phyloP scores from a whole-genome alignment of 2,329 filamentous ascomycete genomes.

The Paraphoma sp. region DNA sequence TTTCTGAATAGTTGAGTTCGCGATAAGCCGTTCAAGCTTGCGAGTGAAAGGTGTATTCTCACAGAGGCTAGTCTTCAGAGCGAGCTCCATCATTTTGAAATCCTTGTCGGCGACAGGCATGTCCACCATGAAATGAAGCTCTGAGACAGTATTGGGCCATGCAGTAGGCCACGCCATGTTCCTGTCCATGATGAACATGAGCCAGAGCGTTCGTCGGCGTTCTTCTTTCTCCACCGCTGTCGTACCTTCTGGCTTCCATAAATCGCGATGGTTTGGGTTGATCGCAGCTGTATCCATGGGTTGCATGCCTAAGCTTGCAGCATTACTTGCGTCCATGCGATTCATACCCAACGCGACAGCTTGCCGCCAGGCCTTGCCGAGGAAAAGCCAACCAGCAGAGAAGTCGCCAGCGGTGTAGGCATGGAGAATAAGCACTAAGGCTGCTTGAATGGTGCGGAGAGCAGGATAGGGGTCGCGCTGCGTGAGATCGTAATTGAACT shows the following conservation, averaged over 20 bases:
- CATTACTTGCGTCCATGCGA: slow-evolving; percentile 28
- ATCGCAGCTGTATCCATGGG: not conserved
- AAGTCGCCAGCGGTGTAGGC: slow-evolving; percentile 35
- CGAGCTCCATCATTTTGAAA: slow-evolving; percentile 28
- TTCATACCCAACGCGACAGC: slow-evolving; percentile 36
- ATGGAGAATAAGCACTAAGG: slow-evolving; percentile 29
- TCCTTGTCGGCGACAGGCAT: slow-evolving; percentile 29
- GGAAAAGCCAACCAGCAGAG: slow-evolving; percentile 34
- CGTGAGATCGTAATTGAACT: slow-evolving; percentile 34
- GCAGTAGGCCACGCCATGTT: slow-evolving; percentile 31
- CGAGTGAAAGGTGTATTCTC: slow-evolving; percentile 27
- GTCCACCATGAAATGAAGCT: slow-evolving; percentile 40
- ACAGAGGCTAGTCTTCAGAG: not conserved
- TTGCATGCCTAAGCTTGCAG: not conserved
- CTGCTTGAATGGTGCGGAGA: slow-evolving; percentile 36
- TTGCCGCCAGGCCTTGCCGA: slow-evolving; percentile 44
- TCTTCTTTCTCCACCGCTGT: slow-evolving; percentile 35
- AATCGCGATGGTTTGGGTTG: not conserved
- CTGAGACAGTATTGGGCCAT: slow-evolving; percentile 32
- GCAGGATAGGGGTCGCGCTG: slow-evolving; percentile 21
- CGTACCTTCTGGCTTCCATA: slow-evolving; percentile 4
- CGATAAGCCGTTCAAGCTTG: slow-evolving; percentile 29
- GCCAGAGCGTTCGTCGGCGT: slow-evolving; percentile 36
- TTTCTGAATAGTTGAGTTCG: slow-evolving; percentile 7
- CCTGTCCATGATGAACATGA: slow-evolving; percentile 40